Evolutionary conservation across 768 basidiomycete species (phyloP), one percentile per base, ranked within the genome.

Genomic region (Clitopilus passeckerianus): DNA sequence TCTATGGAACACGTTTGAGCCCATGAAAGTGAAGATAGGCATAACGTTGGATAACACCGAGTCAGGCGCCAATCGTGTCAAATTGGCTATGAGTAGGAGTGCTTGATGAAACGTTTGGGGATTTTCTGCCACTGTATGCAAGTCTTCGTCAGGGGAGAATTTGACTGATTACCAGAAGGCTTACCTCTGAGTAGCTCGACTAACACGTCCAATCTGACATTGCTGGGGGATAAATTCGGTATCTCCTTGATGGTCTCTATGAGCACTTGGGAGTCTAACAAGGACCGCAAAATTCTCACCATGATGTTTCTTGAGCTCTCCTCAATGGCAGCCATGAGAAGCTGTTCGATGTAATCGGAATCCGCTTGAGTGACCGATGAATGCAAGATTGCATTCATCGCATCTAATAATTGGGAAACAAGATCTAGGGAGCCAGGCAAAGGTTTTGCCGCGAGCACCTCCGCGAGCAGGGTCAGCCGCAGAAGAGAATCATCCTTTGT

Each of bases 21-120:
- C 96, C 93, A 98, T 98, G 75, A 98, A 98, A 0, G 95, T 98
- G 77, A 99, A 98, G 50, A 99, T 87, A 3, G 97, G 96, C 93
- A 99, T 97, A 55, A 98, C 83, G 65, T 96, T 94, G 67, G 91
- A 93, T 12, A 98, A 78, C 30, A 96, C 93, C 10, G 93, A 91
- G 58, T 95, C 93, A 0, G 96, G 95, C 0, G 89, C 87, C 34
- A 98, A 77, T 16, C 87, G 83, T 2, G 93, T 91, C 58, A 98
- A 72, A 61, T 80, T 89, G 5, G 94, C 89, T 73, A 97, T 89
- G 33, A 98, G 79, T 23, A 98, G 79, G 2, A 98, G 76, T 0
- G 94, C 93, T 70, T 96, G 91, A 64, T 98, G 87, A 75, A 95
- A 95, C 0, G 93, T 96, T 68, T 98, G 95, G 0, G 96, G 95